Evolutionary conservation across 106 monocot species (phyloP), one percentile per base, ranked within the genome.

Genomic region (Chionographis japonica): DNA sequence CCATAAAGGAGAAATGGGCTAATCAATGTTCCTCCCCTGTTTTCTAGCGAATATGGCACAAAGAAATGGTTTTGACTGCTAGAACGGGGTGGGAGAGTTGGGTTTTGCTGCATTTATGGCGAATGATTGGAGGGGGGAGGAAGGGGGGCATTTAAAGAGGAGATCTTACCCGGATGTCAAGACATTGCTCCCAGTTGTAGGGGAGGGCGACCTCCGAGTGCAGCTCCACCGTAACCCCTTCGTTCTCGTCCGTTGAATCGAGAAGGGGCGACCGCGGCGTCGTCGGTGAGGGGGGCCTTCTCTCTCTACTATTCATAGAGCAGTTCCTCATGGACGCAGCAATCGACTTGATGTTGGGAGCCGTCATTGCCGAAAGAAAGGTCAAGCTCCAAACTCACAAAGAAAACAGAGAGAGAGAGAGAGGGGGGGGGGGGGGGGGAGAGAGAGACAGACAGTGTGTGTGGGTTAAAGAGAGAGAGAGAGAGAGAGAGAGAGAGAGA

Each of bases 171-270:
- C 84, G 61, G 50, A 95, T 72, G 77, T 95, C 91, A 58, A 95
- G 85, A 62, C 81, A 81, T 81, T 95, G 95, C 72, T 95, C 86
- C 95, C 95, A 95, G 52, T 83, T 74, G 63, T 73, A 84, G 12
- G 95, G 95, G 35, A 95, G 78, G 11, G 91, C 67, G 18, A 86
- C 54, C 7, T 91, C 88, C 8, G 95, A 95, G 88, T 95, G 91
- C 60, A 95, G 75, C 58, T 95, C 91, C 65, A 95, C 84, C 13
- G 84, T 89, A 52, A 86, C 70, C 14, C 67, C 85, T 49, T 35
- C 77, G 58, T 74, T 69, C 20, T 63, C 70, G 5, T 56, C 39
- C 7, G n/a, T 27, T 40, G 19, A 56, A 46, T 46, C 46, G 46
- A 46, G 5, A 46, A 46, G 8, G 46, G 27, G 27, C 27, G 27